These are phyloP conservation scores for Thecaphora thlaspeos DNA, from an alignment of 1,284 basidiomycete species.

Conservation along the genomic window DNA sequence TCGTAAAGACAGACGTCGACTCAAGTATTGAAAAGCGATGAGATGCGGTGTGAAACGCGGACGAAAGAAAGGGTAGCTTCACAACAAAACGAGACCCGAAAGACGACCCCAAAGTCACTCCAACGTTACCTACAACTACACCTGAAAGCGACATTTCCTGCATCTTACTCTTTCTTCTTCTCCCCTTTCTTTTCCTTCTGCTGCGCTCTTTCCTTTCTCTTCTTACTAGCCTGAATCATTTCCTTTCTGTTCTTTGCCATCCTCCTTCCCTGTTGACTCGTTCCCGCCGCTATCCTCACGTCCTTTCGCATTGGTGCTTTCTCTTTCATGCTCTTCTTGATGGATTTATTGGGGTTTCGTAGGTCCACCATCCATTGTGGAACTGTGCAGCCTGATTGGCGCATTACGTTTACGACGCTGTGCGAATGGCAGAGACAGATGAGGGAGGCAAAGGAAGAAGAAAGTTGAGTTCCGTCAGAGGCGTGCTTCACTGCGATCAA, in stretches of 20 bases:
- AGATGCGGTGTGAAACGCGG: too few relatives aligned
- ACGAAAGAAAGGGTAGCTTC: too few relatives aligned
- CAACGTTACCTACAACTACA: too few relatives aligned
- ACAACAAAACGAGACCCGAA: too few relatives aligned
- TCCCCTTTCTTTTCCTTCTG: neutral
- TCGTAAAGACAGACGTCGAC: too few relatives aligned
- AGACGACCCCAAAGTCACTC: too few relatives aligned
- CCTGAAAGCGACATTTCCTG: too few relatives aligned
- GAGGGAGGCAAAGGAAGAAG: slow-evolving; percentile 1
- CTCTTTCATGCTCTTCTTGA: slow-evolving; percentile 78
- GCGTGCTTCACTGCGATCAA: too few relatives aligned
- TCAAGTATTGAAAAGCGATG: too few relatives aligned
- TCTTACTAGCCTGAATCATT: slow-evolving; percentile 50
- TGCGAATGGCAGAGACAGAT: too few relatives aligned
- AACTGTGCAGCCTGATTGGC: slow-evolving; percentile 70
- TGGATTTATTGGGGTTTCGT: slow-evolving; percentile 83
- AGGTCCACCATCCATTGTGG: slow-evolving; percentile 53
- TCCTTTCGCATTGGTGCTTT: slow-evolving; percentile 66
- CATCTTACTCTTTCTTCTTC: too few relatives aligned
- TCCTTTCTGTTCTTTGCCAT: slow-evolving; percentile 38
- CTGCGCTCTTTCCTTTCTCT: slow-evolving; percentile 18
- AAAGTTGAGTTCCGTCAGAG: too few relatives aligned
- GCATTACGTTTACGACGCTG: slow-evolving; percentile 90
- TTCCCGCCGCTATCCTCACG: slow-evolving; percentile 44
- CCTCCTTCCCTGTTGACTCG: slow-evolving; percentile 34